These are phyloP conservation scores for Aspergillus affinis DNA, from an alignment of 495 filamentous ascomycete genomes.

Conservation along the genomic window DNA sequence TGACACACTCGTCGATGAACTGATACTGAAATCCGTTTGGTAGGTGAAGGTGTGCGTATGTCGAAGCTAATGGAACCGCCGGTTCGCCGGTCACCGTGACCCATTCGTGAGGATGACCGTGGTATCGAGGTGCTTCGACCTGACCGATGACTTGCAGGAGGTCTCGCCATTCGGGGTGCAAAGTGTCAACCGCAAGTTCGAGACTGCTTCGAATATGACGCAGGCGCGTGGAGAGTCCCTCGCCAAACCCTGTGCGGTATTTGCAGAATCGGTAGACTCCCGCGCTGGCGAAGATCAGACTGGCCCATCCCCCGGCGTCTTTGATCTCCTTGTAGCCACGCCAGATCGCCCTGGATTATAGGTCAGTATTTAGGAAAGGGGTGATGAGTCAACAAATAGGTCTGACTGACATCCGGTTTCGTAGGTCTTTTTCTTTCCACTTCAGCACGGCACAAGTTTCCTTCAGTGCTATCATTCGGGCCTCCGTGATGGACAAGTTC, in stretches of 20 bases:
- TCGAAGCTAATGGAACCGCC: conserved; percentile 13
- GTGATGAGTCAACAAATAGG: background rate
- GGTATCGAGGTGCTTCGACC: conserved; percentile 9
- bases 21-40: conserved; percentile 19
- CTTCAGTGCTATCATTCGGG: conserved; percentile 21
- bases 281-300: conserved; percentile 21
- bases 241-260: conserved; percentile 22
- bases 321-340: conserved; percentile 28
- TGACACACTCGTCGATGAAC: conserved; percentile 23
- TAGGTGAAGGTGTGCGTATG: conserved; percentile 17
- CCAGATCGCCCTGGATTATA: conserved; percentile 20
- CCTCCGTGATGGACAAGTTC: conserved; percentile 15
- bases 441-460: conserved; percentile 20
- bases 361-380: background rate
- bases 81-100: conserved; percentile 10
- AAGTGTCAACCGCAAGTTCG: conserved; percentile 24
- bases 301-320: conserved; percentile 24
- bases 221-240: conserved; percentile 15
- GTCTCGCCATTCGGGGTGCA: conserved; percentile 23
- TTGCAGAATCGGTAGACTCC: conserved; percentile 27
- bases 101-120: conserved; percentile 25
- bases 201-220: conserved; percentile 17
- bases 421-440: conserved; percentile 26
- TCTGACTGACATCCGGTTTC: conserved; percentile 20
- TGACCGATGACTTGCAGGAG: conserved; percentile 20